These are phyloP conservation scores for Lactarius psammicola DNA, from an alignment of 768 basidiomycete genomes.

Conservation along the genomic window DNA sequence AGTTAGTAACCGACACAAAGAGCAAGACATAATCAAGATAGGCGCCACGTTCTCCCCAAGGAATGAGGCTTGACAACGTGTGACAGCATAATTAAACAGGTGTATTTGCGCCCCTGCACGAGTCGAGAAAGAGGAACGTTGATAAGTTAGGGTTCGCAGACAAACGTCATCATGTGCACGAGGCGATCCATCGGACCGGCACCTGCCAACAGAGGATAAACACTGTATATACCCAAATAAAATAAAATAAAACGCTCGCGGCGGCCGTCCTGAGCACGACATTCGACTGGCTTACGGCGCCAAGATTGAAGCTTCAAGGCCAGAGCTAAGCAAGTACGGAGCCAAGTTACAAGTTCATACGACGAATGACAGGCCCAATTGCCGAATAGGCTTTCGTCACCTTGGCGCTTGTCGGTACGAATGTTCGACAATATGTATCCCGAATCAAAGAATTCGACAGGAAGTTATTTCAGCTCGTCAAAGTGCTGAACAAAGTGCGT, in stretches of 20 bases:
- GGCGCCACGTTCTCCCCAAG: constrained; percentile 3
- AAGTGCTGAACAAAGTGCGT: not conserved
- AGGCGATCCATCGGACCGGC: constrained; percentile 3
- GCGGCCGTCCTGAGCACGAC: not conserved
- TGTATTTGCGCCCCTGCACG: constrained; percentile 1
- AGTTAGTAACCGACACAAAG: not conserved
- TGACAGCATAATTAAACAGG: not conserved
- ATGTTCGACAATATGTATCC: not conserved
- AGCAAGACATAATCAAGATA: not conserved
- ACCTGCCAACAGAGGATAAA: not conserved
- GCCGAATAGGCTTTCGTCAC: not conserved
- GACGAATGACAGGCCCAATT: not conserved
- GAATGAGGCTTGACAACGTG: not conserved
- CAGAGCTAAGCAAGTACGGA: not conserved
- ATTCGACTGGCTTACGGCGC: not conserved
- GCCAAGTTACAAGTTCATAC: not conserved
- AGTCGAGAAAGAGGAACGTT: not conserved
- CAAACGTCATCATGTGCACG: constrained; percentile 9
- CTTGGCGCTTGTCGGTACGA: not conserved
- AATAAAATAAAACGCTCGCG: not conserved
- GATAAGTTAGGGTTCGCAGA: not conserved
- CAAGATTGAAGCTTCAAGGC: not conserved
- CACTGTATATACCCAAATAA: not conserved
- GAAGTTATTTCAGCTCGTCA: not conserved
- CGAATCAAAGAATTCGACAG: not conserved